Percentiles rank a stretch among this genome's conserved stretches.
Conservation (phyloP, 1,284 basidiomycete genomes). For the Gomphus bonarii region DNA sequence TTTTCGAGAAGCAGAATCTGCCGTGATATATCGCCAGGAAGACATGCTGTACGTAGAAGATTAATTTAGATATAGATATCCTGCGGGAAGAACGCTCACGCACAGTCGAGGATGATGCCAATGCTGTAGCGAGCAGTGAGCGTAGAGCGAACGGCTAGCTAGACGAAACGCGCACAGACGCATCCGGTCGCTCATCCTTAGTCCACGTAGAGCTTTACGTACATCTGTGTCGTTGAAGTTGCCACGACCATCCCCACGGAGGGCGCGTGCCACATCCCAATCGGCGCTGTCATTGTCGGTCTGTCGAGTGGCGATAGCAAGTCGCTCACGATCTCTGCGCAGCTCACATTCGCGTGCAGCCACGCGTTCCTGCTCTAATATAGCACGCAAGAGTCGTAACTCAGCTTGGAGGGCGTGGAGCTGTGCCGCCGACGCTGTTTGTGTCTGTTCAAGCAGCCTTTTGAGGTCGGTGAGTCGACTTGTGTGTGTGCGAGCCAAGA, state of each 20-base stretch:
- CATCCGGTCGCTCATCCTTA: constrained; percentile 60
- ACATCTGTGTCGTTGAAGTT: constrained; percentile 61
- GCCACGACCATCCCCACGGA: constrained; percentile 42
- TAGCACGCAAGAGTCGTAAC: constrained; percentile 41
- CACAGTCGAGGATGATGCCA: constrained; percentile 41
- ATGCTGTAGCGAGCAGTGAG: constrained; percentile 20
- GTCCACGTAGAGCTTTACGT: constrained; percentile 45
- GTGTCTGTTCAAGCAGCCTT: constrained; percentile 63
- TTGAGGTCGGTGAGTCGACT: constrained; percentile 62
- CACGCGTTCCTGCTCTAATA: constrained; percentile 21
- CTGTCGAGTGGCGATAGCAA: not conserved
- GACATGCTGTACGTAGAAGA: constrained; percentile 33
- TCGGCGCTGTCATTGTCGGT: constrained; percentile 14
- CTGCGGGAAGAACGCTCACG: constrained; percentile 15
- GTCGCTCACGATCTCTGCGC: constrained; percentile 20
- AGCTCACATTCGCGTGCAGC: constrained; percentile 13
- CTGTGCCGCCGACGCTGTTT: constrained; percentile 65
- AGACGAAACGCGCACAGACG: constrained; percentile 42
- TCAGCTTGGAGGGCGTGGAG: constrained; percentile 73
- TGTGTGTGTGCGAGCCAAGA: constrained; percentile 47
- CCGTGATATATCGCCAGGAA: constrained; percentile 68
- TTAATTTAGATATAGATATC: not conserved
- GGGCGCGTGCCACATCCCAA: constrained; percentile 32
- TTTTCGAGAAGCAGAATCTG: constrained; percentile 76
- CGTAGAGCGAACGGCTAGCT: not conserved